phyloP scores from a whole-genome alignment of 1,139 yeast genomes.

The Saccharomyces pastorianus region DNA sequence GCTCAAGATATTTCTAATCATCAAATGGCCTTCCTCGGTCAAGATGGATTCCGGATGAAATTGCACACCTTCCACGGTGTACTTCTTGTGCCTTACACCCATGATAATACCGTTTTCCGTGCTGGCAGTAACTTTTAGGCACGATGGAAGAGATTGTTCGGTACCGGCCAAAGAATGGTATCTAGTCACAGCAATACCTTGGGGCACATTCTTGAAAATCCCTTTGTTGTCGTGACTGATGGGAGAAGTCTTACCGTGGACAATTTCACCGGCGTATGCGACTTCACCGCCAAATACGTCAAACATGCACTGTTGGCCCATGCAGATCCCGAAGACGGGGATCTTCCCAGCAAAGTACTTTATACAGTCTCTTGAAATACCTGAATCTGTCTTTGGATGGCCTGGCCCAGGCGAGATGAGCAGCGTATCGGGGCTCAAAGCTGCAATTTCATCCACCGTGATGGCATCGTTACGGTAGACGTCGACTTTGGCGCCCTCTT shows the following conservation, averaged over 20 bases:
- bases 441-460: constrained; percentile 57
- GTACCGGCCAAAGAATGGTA: constrained; percentile 95
- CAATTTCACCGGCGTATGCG: constrained; percentile 88
- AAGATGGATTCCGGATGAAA: constrained; percentile 94
- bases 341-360: constrained; percentile 68
- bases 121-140: constrained; percentile 75
- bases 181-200: constrained; percentile 85
- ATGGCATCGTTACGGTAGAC: constrained; percentile 83
- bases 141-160: constrained; percentile 58
- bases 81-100: constrained; percentile 90
- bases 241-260: constrained; percentile 91
- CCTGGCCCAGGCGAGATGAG: constrained; percentile 97
- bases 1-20: constrained; percentile 73
- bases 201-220: constrained; percentile 75
- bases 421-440: constrained; percentile 65
- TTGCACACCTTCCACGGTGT: constrained; percentile 89
- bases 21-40: constrained; percentile 86
- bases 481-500: constrained; percentile 77
- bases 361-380: constrained; percentile 69
- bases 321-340: constrained; percentile 91
- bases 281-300: constrained; percentile 92
- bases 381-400: constrained; percentile 85
- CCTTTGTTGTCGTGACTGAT: constrained; percentile 85
- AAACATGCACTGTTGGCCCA: constrained; percentile 96
- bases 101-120: constrained; percentile 78